Base-by-base conservation (phyloP, 2,329 filamentous ascomycete species). In the Beauveria sp. region DNA sequence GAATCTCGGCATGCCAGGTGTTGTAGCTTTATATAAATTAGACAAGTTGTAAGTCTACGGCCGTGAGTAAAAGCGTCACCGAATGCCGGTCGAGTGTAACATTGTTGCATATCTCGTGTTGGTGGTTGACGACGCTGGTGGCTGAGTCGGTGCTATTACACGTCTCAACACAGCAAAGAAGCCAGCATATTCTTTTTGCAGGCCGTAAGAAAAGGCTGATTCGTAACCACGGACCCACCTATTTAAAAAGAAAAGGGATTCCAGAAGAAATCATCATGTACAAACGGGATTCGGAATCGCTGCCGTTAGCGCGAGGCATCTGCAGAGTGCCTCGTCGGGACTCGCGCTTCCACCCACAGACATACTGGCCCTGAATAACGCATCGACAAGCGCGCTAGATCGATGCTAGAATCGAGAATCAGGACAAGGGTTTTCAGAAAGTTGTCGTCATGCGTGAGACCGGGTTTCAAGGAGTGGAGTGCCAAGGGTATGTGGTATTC, bases 211-310 rank as follows among this genome's bases (percentile, higher is more conserved):
- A 20, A 34, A 30, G 7, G 22, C 26, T 43, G 20, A 61, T 24
- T 55, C 58, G 58, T 55, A 28, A 55, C 43, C 57, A 40, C 1
- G 24, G 41, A 34, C 22, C 58, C 58, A 48, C 41, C n/a, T 50
- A 30, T 28, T 55, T 4, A 20, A 7, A 8, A 18, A 12, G 24
- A 37, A 30, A 0, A 37, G 30, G 51, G 51, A 43, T 61, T 61
- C 51, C 6, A 43, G 50, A 54, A 55, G 26, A 50, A 55, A 41
- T 55, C 44, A 43, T 37, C 30, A n/a, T 55, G 58, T 24, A 48
- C 28, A 34, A 50, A 30, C 58, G 58, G 58, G 51, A 55, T 61
- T 61, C 58, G 58, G 58, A 22, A 55, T 44, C 22, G n/a, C 37
- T 43, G 20, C 58, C 58, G 58, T 7, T 61, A 61, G 58, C 22